Percentiles rank a stretch among this genome's conserved stretches.
These are phyloP conservation scores for Blastomyces parvus DNA, from an alignment of 2,329 filamentous ascomycete species.

Conservation along the genomic window DNA sequence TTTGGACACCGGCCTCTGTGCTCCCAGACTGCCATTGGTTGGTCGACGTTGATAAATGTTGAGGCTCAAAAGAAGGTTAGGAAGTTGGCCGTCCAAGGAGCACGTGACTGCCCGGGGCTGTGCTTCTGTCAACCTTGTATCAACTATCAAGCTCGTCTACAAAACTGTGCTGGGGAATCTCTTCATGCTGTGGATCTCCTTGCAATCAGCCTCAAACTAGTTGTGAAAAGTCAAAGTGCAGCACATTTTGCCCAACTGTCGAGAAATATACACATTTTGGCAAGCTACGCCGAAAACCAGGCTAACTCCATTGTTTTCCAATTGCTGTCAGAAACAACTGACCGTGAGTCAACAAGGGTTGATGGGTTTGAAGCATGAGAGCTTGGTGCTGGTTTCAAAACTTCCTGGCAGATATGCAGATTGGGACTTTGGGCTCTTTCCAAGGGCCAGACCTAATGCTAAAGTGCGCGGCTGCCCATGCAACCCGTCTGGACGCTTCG, in stretches of 20 bases:
- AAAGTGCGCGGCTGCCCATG: neutral
- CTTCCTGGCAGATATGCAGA: neutral
- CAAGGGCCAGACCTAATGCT: neutral
- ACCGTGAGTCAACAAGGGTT: neutral
- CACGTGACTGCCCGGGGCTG: neutral
- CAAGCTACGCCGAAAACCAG: too few species aligned
- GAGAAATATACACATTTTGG: too few species aligned
- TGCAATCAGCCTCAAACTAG: too few species aligned
- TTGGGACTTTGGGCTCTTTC: neutral
- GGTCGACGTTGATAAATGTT: neutral
- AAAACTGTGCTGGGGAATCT: too few species aligned
- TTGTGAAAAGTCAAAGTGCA: too few species aligned
- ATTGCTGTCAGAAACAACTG: neutral
- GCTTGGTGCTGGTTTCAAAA: neutral
- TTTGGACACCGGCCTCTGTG: too few species aligned
- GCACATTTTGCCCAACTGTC: too few species aligned
- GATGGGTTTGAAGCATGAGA: neutral
- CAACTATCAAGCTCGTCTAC: too few species aligned
- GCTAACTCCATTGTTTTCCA: neutral
- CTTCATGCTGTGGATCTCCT: too few species aligned
- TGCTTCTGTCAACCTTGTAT: neutral
- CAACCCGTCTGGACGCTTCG: neutral
- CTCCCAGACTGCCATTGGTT: neutral
- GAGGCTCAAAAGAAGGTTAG: neutral
- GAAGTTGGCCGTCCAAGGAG: too few species aligned